Conservation (phyloP, 1,284 basidiomycete genomes). For the Fomitopsis palustris region DNA sequence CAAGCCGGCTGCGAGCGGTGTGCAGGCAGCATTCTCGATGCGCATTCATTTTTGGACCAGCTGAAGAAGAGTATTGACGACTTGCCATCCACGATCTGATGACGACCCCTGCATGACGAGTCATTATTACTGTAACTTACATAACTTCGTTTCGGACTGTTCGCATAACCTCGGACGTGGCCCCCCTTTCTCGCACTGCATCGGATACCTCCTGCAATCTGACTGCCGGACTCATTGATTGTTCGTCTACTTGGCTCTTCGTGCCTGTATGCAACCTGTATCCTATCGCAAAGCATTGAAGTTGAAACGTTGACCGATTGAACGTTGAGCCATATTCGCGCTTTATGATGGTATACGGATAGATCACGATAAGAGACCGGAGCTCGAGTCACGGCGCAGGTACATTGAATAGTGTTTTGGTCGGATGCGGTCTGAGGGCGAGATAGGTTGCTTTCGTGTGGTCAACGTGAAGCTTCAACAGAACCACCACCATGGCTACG, state of each 20-base stretch:
- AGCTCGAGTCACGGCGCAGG: neutral
- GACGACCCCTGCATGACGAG: neutral
- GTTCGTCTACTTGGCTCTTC: neutral
- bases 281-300: neutral
- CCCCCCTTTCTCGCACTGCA: neutral
- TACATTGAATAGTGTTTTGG: neutral
- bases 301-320: neutral
- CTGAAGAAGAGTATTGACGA: slow-evolving; percentile 58
- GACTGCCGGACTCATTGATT: neutral
- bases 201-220: neutral
- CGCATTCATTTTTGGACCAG: slow-evolving; percentile 49
- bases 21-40: slow-evolving; percentile 57
- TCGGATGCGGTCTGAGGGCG: neutral
- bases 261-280: neutral
- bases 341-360: neutral
- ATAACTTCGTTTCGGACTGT: neutral
- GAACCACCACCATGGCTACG: slow-evolving; percentile 32
- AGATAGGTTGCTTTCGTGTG: neutral
- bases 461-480: neutral
- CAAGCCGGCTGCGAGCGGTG: slow-evolving; percentile 54
- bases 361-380: neutral
- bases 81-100: slow-evolving; percentile 52
- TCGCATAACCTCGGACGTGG: neutral
- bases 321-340: neutral
- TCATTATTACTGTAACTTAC: neutral